These are phyloP conservation scores for Eutypa lata DNA, from an alignment of 2,329 filamentous ascomycete genomes.

Conservation along the genomic window DNA sequence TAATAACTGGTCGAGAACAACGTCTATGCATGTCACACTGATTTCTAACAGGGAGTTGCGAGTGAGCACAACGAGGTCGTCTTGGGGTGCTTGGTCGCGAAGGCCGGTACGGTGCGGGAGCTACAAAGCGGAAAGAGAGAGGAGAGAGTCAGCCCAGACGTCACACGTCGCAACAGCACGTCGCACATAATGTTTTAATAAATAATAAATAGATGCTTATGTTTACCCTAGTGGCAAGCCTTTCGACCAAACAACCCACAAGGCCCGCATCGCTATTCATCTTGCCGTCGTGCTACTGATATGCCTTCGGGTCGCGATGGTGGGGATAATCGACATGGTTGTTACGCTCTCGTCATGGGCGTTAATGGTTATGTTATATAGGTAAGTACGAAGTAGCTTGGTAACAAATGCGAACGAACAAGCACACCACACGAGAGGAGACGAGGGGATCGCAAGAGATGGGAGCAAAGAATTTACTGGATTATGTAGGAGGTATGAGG, in stretches of 20 bases:
- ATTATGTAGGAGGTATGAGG: too few species aligned
- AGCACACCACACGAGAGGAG: too few species aligned
- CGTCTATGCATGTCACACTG: slow-evolving; percentile 49
- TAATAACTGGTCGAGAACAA: slow-evolving; percentile 56
- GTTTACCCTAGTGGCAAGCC: slow-evolving; percentile 58
- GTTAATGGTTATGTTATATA: background rate
- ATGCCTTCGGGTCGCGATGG: slow-evolving; percentile 29
- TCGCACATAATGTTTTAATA: too few species aligned
- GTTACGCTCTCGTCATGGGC: slow-evolving; percentile 26
- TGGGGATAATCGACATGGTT: slow-evolving; percentile 29
- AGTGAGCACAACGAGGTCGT: slow-evolving; percentile 60
- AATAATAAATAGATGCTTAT: background rate
- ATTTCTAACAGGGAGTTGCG: slow-evolving; percentile 60
- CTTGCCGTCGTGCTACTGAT: slow-evolving; percentile 21
- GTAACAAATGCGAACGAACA: background rate
- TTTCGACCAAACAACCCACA: slow-evolving; percentile 60
- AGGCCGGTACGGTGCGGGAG: slow-evolving; percentile 63
- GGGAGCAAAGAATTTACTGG: too few species aligned
- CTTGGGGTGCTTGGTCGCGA: slow-evolving; percentile 54
- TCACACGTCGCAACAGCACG: background rate
- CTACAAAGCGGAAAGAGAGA: slow-evolving; percentile 31
- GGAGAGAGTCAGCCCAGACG: background rate
- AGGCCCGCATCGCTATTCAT: slow-evolving; percentile 61
- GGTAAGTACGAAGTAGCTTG: background rate
- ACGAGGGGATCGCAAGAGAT: too few species aligned